Evolutionary conservation across 352 stramenopile genomes (phyloP).

Genomic region (Globisporangium megalacanthum): DNA sequence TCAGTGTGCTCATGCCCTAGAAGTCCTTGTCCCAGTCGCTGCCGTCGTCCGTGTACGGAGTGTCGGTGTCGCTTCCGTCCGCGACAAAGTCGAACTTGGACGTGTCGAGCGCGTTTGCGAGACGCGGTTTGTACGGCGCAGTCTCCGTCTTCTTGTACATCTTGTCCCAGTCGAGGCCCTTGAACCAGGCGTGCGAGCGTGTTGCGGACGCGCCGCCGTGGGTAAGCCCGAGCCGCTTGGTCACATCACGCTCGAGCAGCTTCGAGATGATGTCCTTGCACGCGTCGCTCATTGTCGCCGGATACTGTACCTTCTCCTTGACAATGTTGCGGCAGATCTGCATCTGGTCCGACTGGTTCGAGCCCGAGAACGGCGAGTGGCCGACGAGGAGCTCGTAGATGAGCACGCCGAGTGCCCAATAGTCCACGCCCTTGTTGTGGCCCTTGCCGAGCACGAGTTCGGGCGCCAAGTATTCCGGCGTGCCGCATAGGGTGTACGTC

Average conservation of each 20-base stretch:
- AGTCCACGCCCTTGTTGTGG: slow-evolving; percentile 95
- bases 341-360: slow-evolving; percentile 88
- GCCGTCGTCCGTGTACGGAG: slow-evolving; percentile 55
- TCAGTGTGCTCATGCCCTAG: slow-evolving; percentile 33
- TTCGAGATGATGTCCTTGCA: slow-evolving; percentile 86
- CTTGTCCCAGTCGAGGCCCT: slow-evolving; percentile 83
- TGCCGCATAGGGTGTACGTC: slow-evolving; percentile 97
- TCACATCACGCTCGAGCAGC: slow-evolving; percentile 83
- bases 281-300: slow-evolving; percentile 51
- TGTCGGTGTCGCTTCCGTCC: slow-evolving; percentile 41
- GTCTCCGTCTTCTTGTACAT: slow-evolving; percentile 85
- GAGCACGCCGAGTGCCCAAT: slow-evolving; percentile 93
- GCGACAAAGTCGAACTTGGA: slow-evolving; percentile 91
- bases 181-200: slow-evolving; percentile 90
- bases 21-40: slow-evolving; percentile 82
- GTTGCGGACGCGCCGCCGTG: slow-evolving; percentile 87
- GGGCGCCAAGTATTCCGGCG: slow-evolving; percentile 91
- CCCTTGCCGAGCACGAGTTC: slow-evolving; percentile 90
- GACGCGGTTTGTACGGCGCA: slow-evolving; percentile 87
- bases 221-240: slow-evolving; percentile 84
- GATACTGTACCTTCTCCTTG: slow-evolving; percentile 91
- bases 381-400: slow-evolving; percentile 95
- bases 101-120: slow-evolving; percentile 87
- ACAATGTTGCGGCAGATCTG: slow-evolving; percentile 96
- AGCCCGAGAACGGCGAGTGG: slow-evolving; percentile 86